phyloP scores from a whole-genome alignment of 2,329 filamentous ascomycete species.

The Claviceps capensis region DNA sequence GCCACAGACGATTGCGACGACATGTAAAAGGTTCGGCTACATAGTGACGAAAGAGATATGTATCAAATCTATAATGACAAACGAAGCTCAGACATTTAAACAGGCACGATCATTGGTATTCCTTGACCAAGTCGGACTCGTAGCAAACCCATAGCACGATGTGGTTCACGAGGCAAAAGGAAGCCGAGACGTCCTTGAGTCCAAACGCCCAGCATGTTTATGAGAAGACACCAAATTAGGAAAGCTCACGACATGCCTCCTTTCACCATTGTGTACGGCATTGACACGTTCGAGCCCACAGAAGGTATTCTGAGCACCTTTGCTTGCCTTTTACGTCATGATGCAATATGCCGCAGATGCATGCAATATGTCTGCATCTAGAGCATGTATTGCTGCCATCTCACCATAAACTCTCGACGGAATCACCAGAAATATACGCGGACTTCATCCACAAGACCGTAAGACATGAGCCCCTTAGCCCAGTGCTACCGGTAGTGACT shows the following conservation, averaged over 20 bases:
- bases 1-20: too few species aligned
- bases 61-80: too few species aligned
- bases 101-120: too few species aligned
- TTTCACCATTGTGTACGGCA: constrained; percentile 61
- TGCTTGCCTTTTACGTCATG: constrained; percentile 56
- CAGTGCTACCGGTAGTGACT: too few species aligned
- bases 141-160: constrained; percentile 31
- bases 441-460: constrained; percentile 63
- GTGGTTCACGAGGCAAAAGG: constrained; percentile 25
- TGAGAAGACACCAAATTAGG: constrained; percentile 48
- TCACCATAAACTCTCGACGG: constrained; percentile 70
- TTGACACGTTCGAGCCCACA: constrained; percentile 65
- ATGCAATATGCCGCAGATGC: constrained; percentile 71
- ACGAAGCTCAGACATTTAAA: too few species aligned
- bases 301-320: constrained; percentile 68
- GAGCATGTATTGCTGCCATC: constrained; percentile 66
- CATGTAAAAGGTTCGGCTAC: too few species aligned
- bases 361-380: constrained; percentile 60
- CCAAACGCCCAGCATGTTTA: constrained; percentile 54
- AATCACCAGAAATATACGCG: constrained; percentile 62
- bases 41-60: too few species aligned
- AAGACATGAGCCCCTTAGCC: constrained; percentile 57
- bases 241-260: constrained; percentile 69
- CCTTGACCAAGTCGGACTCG: too few species aligned
- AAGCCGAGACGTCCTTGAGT: constrained; percentile 43